Percentiles rank a stretch among this genome's conserved stretches.
phyloP scores from a whole-genome alignment of 2,329 filamentous ascomycete species.

The Xylariaceae sp. region DNA sequence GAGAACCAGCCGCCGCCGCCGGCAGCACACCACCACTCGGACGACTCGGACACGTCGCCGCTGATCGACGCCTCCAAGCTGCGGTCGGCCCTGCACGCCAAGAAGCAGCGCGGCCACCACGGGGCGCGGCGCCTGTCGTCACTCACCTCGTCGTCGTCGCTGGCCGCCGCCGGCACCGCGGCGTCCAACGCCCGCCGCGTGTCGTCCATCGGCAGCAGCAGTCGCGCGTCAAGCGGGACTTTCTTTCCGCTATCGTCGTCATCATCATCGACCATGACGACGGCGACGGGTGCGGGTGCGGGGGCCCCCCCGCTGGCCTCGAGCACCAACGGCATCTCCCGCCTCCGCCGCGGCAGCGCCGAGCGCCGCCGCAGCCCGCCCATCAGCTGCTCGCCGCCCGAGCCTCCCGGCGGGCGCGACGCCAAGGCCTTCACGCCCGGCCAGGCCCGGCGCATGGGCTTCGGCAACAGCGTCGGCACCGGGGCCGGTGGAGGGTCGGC shows the following conservation, averaged over 20 bases:
- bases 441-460: conserved; percentile 51
- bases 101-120: conserved; percentile 35
- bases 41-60: conserved; percentile 37
- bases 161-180: conserved; percentile 15
- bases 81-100: conserved; percentile 45
- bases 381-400: conserved; percentile 43
- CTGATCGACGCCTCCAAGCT: conserved; percentile 47
- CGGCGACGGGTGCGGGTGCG: too few relatives aligned
- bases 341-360: conserved; percentile 41
- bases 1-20: conserved; percentile 46
- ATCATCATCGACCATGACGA: too few relatives aligned
- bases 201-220: conserved; percentile 39
- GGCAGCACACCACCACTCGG: conserved; percentile 11
- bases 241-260: too few relatives aligned
- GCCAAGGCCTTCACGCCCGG: conserved; percentile 41
- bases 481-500: background rate
- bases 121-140: conserved; percentile 30
- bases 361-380: conserved; percentile 47
- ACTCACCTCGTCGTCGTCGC: conserved; percentile 28
- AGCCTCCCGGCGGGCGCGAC: conserved; percentile 23
- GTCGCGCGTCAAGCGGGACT: too few relatives aligned
- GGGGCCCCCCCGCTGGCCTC: conserved; percentile 39
- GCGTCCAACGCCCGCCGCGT: conserved; percentile 32
- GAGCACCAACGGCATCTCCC: conserved; percentile 48
- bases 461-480: conserved; percentile 24